Conservation (phyloP, 805 yeast species). For the Metschnikowia cerradonensis region DNA sequence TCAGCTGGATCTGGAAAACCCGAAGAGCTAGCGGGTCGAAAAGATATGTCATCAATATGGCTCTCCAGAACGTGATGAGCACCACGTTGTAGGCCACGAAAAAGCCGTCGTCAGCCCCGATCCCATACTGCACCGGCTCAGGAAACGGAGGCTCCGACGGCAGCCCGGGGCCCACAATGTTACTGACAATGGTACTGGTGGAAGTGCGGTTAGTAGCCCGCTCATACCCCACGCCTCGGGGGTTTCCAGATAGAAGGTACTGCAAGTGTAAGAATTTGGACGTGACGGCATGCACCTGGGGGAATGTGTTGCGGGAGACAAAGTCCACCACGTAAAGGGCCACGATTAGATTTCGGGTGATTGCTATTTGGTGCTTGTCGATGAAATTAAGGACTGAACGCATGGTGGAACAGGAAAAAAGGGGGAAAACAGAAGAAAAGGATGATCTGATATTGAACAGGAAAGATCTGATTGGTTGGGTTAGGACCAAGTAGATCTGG, state of each 20-base stretch:
- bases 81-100: conserved; percentile 53
- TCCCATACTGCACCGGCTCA: conserved; percentile 39
- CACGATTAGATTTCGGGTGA: conserved; percentile 28
- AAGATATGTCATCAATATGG: conserved; percentile 53
- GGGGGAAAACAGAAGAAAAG: too few relatives aligned
- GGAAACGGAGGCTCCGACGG: neutral
- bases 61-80: conserved; percentile 54
- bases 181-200: too few relatives aligned
- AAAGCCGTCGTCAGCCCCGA: conserved; percentile 53
- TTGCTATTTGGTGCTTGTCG: conserved; percentile 35
- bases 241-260: conserved; percentile 15
- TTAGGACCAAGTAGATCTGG: too few relatives aligned
- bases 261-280: conserved; percentile 36
- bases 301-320: conserved; percentile 12
- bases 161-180: neutral
- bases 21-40: conserved; percentile 54
- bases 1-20: conserved; percentile 39
- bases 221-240: neutral
- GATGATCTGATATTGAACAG: neutral
- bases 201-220: neutral
- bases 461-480: neutral
- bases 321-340: conserved; percentile 25
- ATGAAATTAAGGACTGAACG: conserved; percentile 15
- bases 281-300: conserved; percentile 23
- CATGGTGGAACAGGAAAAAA: neutral